A percentile compares a stretch with the other conserved stretches of the same genome.
These are phyloP conservation scores for Zasmidium cellare DNA, from an alignment of 2,329 filamentous ascomycete species.

Conservation along the genomic window DNA sequence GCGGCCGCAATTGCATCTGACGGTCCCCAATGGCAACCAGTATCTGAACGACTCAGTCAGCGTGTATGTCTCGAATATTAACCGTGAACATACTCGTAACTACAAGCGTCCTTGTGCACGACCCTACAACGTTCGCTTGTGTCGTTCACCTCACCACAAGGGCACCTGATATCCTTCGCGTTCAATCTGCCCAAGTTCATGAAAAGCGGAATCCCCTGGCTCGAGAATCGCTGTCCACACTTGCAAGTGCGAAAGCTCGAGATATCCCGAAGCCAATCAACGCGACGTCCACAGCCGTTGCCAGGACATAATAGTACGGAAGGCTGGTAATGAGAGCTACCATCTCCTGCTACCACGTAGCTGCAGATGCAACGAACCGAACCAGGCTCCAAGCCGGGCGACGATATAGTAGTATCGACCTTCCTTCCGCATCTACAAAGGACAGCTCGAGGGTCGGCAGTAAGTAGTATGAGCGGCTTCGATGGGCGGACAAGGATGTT, in stretches of 20 bases:
- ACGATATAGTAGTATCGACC: not conserved
- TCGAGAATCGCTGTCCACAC: not conserved
- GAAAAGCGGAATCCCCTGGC: not conserved
- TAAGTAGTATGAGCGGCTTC: not conserved
- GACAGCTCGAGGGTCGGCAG: not conserved
- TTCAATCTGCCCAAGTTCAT: not conserved
- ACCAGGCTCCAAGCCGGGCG: not conserved
- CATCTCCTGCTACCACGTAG: not conserved
- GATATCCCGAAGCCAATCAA: not conserved
- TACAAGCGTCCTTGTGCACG: not conserved
- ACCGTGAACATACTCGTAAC: not conserved
- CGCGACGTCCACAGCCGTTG: not conserved
- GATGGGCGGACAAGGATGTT: not conserved
- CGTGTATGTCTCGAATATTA: no score
- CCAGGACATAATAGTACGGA: not conserved
- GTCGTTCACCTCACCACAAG: not conserved
- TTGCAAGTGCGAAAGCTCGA: not conserved
- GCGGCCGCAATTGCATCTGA: not conserved
- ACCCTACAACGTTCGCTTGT: not conserved
- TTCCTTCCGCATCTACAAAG: not conserved
- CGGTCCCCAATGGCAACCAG: not conserved
- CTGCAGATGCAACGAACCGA: not conserved
- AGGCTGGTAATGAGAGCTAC: not conserved
- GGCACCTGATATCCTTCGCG: not conserved
- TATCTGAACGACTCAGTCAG: not conserved